Evolutionary conservation across 805 yeast species (phyloP).

Genomic region (Candida nemodendra): DNA sequence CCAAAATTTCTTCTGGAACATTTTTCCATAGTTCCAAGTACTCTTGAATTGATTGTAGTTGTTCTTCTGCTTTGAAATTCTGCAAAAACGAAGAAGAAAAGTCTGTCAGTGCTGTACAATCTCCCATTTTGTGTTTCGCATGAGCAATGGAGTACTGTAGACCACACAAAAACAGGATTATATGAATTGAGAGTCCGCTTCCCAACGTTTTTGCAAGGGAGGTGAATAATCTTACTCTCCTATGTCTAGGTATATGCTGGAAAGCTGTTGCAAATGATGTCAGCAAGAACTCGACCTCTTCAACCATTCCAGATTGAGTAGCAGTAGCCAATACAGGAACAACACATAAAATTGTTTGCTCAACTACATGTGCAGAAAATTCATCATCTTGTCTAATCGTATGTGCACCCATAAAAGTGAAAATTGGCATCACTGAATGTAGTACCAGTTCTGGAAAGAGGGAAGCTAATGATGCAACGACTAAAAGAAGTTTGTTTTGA

Average conservation of each 20-base stretch:
- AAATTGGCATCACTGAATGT: conserved; percentile 98
- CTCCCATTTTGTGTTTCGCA: conserved; percentile 58
- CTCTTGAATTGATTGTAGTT: conserved; percentile 51
- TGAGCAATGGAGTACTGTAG: conserved; percentile 65
- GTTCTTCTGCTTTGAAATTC: conserved; percentile 66
- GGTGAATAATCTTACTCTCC: conserved; percentile 82
- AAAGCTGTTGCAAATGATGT: conserved; percentile 93
- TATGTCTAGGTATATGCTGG: conserved; percentile 93
- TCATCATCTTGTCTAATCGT: conserved; percentile 96
- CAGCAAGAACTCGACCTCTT: conserved; percentile 79
- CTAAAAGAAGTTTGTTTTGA: conserved; percentile 81
- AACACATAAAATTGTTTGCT: conserved; percentile 84
- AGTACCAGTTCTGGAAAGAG: conserved; percentile 87
- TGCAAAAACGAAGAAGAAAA: conserved; percentile 70
- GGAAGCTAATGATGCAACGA: conserved; percentile 83
- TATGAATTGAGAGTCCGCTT: conserved; percentile 60
- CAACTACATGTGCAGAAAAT: conserved; percentile 87
- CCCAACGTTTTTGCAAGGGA: conserved; percentile 78
- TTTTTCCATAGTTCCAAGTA: conserved; percentile 52
- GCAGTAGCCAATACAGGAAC: conserved; percentile 79
- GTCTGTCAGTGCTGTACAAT: conserved; percentile 65
- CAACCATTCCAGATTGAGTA: conserved; percentile 43
- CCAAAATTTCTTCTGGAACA: conserved; percentile 44
- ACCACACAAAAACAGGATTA: conserved; percentile 75
- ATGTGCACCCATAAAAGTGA: conserved; percentile 98